Percentiles rank a stretch among this genome's conserved stretches.
phyloP scores from a whole-genome alignment of 345 rosid genomes.

The Pistacia vera region DNA sequence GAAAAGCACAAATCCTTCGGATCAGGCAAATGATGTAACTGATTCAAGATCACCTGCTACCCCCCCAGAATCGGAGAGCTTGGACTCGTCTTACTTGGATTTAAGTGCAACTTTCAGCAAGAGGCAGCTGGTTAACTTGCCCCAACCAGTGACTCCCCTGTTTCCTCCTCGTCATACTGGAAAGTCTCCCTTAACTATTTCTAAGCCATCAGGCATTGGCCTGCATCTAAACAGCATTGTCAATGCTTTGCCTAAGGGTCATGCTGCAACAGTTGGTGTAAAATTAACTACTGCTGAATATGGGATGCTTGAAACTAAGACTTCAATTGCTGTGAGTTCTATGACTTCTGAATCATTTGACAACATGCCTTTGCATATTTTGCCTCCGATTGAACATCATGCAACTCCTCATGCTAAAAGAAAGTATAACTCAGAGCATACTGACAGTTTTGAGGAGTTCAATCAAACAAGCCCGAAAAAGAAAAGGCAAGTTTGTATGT shows the following conservation, averaged over 20 bases:
- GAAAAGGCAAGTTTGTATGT: conserved; percentile 40
- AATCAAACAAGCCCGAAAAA: conserved; percentile 45
- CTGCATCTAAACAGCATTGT: conserved; percentile 61
- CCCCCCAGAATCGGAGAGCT: conserved; percentile 30
- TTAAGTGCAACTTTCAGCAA: conserved; percentile 26
- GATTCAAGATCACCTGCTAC: conserved; percentile 28
- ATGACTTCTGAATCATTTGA: conserved; percentile 30
- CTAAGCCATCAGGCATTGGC: conserved; percentile 58
- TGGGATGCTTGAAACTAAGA: conserved; percentile 26
- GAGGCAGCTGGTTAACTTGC: conserved; percentile 27
- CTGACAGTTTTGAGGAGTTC: conserved; percentile 37
- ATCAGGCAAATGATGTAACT: conserved; percentile 18
- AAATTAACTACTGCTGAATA: conserved; percentile 23
- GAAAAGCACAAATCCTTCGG: conserved; percentile 19
- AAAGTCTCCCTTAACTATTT: conserved; percentile 31
- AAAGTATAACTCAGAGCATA: conserved; percentile 31
- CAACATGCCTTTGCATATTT: conserved; percentile 16
- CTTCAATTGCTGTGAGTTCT: conserved; percentile 23
- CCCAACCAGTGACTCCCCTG: conserved; percentile 17
- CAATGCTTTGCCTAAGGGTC: conserved; percentile 27
- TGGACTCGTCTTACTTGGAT: conserved; percentile 28
- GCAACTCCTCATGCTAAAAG: conserved; percentile 35
- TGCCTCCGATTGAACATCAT: conserved; percentile 24
- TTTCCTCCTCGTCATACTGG: conserved; percentile 21
- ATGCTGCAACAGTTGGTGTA: conserved; percentile 22